A percentile compares a stretch with the other conserved stretches of the same genome.
Evolutionary conservation across 495 filamentous ascomycete species (phyloP).

Genomic region (Xylaria cubensis): DNA sequence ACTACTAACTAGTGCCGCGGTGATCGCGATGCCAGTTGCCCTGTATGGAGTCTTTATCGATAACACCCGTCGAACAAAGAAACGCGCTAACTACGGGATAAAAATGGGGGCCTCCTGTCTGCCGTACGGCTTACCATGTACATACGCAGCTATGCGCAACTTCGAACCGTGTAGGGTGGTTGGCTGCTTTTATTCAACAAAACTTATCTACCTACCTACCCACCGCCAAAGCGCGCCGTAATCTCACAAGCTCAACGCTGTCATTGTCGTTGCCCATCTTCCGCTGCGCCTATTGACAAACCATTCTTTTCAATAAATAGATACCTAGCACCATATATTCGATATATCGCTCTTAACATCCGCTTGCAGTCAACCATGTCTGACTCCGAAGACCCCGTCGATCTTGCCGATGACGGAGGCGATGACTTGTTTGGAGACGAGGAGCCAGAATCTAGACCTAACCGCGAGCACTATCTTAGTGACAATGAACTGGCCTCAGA

Average conservation of each 20-base stretch:
- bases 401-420: slow-evolving; percentile 58
- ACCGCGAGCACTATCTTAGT: slow-evolving; percentile 50
- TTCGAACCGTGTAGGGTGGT: not conserved
- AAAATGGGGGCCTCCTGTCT: not conserved
- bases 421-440: slow-evolving; percentile 73
- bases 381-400: slow-evolving; percentile 56
- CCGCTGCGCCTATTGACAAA: not conserved
- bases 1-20: not conserved
- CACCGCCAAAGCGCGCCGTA: not conserved
- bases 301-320: not conserved
- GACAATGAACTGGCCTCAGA: slow-evolving; percentile 83
- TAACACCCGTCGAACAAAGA: not conserved
- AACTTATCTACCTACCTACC: not conserved
- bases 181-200: not conserved
- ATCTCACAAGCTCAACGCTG: not conserved
- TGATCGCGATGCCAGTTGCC: not conserved
- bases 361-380: slow-evolving; percentile 49
- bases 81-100: not conserved
- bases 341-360: not conserved
- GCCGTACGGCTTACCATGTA: no score
- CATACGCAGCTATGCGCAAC: not conserved
- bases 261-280: not conserved
- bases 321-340: not conserved
- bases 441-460: slow-evolving; percentile 38
- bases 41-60: slow-evolving; percentile 12